Evolutionary conservation across 345 rosid species (phyloP).

Genomic region (Populus simonii): DNA sequence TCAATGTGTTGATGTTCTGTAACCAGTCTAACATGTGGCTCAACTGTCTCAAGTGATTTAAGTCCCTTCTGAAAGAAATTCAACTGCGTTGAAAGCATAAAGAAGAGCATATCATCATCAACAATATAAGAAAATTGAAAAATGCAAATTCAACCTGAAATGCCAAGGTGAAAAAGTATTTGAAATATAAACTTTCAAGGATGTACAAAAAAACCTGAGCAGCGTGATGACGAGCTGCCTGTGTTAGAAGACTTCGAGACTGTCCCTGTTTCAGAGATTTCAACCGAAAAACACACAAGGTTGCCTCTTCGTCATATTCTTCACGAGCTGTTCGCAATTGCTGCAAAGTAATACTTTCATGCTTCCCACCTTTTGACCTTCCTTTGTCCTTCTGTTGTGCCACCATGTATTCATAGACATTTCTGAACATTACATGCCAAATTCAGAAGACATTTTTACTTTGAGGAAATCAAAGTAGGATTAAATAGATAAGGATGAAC

Average conservation of each 20-base stretch:
- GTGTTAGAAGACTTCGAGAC: slow-evolving; percentile 85
- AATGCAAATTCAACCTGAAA: not conserved
- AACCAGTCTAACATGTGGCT: slow-evolving; percentile 56
- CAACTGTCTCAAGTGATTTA: slow-evolving; percentile 80
- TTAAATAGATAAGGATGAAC: slow-evolving; percentile 33
- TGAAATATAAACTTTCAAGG: not conserved
- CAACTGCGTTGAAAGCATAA: slow-evolving; percentile 50
- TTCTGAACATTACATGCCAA: slow-evolving; percentile 46
- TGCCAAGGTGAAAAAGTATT: not conserved
- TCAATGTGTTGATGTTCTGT: slow-evolving; percentile 82
- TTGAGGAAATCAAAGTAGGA: slow-evolving; percentile 14
- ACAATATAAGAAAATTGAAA: not conserved
- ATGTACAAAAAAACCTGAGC: slow-evolving; percentile 69
- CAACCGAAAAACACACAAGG: slow-evolving; percentile 73
- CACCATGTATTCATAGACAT: slow-evolving; percentile 66
- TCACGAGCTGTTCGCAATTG: slow-evolving; percentile 70
- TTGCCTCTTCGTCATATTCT: slow-evolving; percentile 81
- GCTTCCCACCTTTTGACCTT: slow-evolving; percentile 68
- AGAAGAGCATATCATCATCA: slow-evolving; percentile 14
- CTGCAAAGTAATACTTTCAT: slow-evolving; percentile 48
- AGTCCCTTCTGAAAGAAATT: slow-evolving; percentile 77
- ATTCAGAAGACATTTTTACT: slow-evolving; percentile 22
- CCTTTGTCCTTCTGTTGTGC: slow-evolving; percentile 81
- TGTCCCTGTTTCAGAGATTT: slow-evolving; percentile 95
- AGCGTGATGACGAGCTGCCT: slow-evolving; percentile 91